phyloP scores from a whole-genome alignment of 495 filamentous ascomycete genomes.

The Aspergillus nidulans region DNA sequence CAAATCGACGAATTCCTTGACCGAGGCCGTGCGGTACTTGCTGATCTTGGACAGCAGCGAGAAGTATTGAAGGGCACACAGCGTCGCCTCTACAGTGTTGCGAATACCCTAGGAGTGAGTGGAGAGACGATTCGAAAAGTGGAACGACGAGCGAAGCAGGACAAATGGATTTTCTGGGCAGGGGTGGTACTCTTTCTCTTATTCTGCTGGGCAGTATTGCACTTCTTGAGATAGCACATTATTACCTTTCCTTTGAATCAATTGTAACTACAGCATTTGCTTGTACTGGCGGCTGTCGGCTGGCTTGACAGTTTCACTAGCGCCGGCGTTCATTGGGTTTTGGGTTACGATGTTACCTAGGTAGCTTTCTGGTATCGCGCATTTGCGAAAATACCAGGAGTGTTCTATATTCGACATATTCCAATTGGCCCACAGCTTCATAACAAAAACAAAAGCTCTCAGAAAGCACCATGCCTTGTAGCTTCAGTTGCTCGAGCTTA shows the following conservation, averaged over 20 bases:
- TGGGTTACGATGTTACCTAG: constrained; percentile 12
- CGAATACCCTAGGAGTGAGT: constrained; percentile 87
- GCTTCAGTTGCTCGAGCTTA: neutral
- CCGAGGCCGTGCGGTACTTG: constrained; percentile 81
- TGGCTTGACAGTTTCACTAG: constrained; percentile 27
- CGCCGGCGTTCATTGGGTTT: constrained; percentile 30
- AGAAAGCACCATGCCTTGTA: neutral
- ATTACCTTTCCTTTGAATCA: neutral
- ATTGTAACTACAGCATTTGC: constrained; percentile 1
- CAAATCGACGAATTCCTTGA: constrained; percentile 93
- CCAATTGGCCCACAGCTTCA: neutral
- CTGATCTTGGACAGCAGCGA: constrained; percentile 82
- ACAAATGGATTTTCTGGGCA: constrained; percentile 96
- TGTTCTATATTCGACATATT: neutral
- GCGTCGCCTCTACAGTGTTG: constrained; percentile 82
- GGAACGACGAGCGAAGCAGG: constrained; percentile 83
- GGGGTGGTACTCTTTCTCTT: constrained; percentile 84
- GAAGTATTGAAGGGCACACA: constrained; percentile 95
- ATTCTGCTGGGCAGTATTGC: constrained; percentile 87
- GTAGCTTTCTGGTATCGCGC: constrained; percentile 4
- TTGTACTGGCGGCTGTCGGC: constrained; percentile 3
- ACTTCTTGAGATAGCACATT: constrained; percentile 63
- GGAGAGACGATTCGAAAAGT: constrained; percentile 96
- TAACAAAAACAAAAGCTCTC: neutral
- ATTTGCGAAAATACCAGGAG: neutral